phyloP scores from a whole-genome alignment of 176 grass and related monocot genomes.

The Rhynchospora breviuscula region DNA sequence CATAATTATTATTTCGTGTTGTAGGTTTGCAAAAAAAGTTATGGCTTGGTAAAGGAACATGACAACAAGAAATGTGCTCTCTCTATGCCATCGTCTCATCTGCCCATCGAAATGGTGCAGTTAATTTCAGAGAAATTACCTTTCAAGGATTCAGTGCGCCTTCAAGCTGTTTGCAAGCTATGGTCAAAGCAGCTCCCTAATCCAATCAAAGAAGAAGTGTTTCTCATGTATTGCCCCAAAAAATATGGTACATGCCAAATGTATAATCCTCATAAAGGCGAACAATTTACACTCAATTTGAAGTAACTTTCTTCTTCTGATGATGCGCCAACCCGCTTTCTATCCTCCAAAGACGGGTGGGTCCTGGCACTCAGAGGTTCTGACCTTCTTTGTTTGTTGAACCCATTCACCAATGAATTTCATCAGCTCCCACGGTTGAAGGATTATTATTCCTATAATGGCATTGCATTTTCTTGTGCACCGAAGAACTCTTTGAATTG shows the following conservation, averaged over 20 bases:
- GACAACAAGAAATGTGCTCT: not conserved
- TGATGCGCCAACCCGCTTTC: not conserved
- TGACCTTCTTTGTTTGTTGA: not conserved
- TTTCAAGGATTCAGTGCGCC: constrained; percentile 2
- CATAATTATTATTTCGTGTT: not conserved
- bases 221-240: not conserved
- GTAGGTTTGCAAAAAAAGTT: not conserved
- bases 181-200: constrained; percentile 3
- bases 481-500: not conserved
- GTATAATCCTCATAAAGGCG: not conserved
- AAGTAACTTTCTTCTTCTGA: not conserved
- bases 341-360: not conserved
- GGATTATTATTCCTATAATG: not conserved
- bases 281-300: not conserved
- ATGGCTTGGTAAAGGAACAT: not conserved
- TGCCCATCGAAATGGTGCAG: constrained; percentile 19
- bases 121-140: not conserved
- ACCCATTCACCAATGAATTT: not conserved
- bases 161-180: constrained; percentile 16
- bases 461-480: constrained; percentile 24
- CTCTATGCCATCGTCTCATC: not conserved
- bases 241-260: not conserved
- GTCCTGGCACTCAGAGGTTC: not conserved
- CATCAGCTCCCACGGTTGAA: not conserved
- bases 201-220: not conserved